phyloP scores from a whole-genome alignment of 768 basidiomycete genomes.

The Trametes meyenii region DNA sequence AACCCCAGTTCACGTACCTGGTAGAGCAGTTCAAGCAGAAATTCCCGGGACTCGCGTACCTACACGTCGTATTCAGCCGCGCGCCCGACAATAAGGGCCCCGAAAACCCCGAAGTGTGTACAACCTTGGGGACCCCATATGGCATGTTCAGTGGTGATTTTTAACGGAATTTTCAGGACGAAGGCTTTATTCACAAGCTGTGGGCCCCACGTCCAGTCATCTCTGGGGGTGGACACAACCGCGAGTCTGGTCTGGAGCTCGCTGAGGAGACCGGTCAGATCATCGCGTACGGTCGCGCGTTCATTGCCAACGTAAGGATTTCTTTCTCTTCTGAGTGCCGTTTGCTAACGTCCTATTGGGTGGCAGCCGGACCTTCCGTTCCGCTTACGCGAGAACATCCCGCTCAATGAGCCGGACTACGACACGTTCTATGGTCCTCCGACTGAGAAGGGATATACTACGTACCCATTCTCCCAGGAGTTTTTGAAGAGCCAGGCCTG shows the following conservation, averaged over 20 bases:
- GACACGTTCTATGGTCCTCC: constrained; percentile 44
- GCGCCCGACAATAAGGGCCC: constrained; percentile 9
- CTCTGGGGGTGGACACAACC: constrained; percentile 28
- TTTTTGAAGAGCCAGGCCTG: not conserved
- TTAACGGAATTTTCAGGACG: constrained; percentile 8
- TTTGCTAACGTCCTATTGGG: too few species aligned
- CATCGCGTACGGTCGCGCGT: constrained; percentile 33
- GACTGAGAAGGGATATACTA: constrained; percentile 35
- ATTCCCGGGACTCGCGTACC: constrained; percentile 45
- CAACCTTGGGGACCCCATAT: too few species aligned
- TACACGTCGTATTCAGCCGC: constrained; percentile 37
- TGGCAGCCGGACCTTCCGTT: constrained; percentile 48
- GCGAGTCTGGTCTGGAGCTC: constrained; percentile 24
- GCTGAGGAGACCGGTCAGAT: constrained; percentile 30
- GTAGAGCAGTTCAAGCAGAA: constrained; percentile 41
- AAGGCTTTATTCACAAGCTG: constrained; percentile 26
- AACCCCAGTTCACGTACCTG: constrained; percentile 56
- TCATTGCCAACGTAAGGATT: constrained; percentile 34
- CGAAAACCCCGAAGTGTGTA: not conserved
- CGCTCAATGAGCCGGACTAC: constrained; percentile 38
- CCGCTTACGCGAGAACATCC: constrained; percentile 38
- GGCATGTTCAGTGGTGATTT: not conserved
- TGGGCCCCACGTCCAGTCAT: constrained; percentile 31
- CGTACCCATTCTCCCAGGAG: constrained; percentile 25
- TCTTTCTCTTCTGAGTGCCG: not conserved